A percentile compares a stretch with the other conserved stretches of the same genome.
Evolutionary conservation across 805 yeast species (phyloP).

Genomic region (Zygoascus bituminiphila): DNA sequence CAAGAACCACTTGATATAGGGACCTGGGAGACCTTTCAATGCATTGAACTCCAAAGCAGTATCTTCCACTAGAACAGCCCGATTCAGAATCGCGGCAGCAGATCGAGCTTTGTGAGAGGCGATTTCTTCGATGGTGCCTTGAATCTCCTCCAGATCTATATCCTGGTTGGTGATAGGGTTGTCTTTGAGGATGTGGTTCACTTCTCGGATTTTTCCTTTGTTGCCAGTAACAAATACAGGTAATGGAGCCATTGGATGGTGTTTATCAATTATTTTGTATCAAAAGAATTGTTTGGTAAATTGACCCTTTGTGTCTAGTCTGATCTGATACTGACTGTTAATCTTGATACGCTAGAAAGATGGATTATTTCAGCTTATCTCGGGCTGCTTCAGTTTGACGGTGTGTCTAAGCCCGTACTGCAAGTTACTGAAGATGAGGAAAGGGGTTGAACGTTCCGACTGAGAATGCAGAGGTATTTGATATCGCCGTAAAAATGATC

Average conservation of each 20-base stretch:
- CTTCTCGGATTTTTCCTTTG: conserved; percentile 79
- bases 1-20: conserved; percentile 76
- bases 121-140: conserved; percentile 78
- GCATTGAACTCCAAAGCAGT: conserved; percentile 84
- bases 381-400: no score
- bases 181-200: conserved; percentile 53
- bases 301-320: no score
- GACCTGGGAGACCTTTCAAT: conserved; percentile 84
- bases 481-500: no score
- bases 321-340: no score
- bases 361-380: no score
- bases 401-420: no score
- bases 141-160: conserved; percentile 83
- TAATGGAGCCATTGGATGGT: neutral
- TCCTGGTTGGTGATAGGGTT: conserved; percentile 47
- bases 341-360: no score
- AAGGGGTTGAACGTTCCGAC: no score
- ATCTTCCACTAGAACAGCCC: conserved; percentile 92
- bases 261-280: no score
- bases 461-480: no score
- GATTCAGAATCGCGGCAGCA: conserved; percentile 55
- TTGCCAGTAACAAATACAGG: conserved; percentile 49
- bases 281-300: no score
- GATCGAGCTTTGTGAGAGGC: conserved; percentile 69
- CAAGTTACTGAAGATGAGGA: no score